phyloP scores from a whole-genome alignment of 495 filamentous ascomycete species.

The Penicillium atrosanguineum region DNA sequence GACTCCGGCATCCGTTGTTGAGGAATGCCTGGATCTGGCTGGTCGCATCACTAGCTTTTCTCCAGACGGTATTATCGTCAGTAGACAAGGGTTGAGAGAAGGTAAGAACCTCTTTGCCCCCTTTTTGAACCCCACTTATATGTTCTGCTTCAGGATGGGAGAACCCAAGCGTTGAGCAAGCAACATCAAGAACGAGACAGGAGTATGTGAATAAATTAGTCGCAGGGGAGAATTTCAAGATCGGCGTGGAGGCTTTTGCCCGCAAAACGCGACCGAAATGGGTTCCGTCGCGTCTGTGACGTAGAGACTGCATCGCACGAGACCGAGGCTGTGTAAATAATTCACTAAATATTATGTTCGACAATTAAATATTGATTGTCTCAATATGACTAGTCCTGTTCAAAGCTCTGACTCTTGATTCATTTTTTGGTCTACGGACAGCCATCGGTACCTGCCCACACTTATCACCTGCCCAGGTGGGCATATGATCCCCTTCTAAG shows the following conservation, averaged over 20 bases:
- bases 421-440: background rate
- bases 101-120: conserved; percentile 7
- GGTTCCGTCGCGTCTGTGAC: conserved; percentile 24
- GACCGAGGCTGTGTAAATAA: background rate
- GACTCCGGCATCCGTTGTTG: conserved; percentile 42
- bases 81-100: conserved; percentile 59
- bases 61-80: conserved; percentile 68
- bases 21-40: conserved; percentile 28
- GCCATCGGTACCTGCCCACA: background rate
- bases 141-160: conserved; percentile 47
- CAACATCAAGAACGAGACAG: conserved; percentile 50
- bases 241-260: conserved; percentile 73
- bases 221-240: conserved; percentile 67
- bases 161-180: conserved; percentile 58
- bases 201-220: conserved; percentile 55
- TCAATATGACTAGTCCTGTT: too few relatives aligned
- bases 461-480: background rate
- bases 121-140: too few relatives aligned
- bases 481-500: background rate
- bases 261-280: conserved; percentile 69
- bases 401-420: too few relatives aligned
- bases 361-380: background rate
- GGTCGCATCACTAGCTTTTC: conserved; percentile 42
- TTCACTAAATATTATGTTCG: background rate
- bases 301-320: background rate